phyloP scores from a whole-genome alignment of 805 yeast genomes.

The Hanseniaspora pseudoguilliermondii region DNA sequence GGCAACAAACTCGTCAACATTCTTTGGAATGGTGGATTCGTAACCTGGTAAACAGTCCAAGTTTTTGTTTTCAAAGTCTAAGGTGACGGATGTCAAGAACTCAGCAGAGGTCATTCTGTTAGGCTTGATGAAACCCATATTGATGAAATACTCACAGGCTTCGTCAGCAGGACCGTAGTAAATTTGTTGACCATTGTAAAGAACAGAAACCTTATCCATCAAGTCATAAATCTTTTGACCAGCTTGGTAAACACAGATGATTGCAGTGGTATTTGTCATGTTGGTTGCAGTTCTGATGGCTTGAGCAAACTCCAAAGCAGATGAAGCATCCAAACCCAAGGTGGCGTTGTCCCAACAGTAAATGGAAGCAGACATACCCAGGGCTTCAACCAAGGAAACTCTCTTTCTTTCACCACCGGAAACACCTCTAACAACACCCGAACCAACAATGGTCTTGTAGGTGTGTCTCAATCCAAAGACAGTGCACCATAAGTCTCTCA shows the following conservation, averaged over 20 bases:
- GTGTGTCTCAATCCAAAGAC: conserved; percentile 49
- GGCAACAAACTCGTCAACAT: conserved; percentile 46
- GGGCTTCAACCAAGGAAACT: conserved; percentile 56
- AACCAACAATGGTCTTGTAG: conserved; percentile 51
- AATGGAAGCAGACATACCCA: conserved; percentile 39
- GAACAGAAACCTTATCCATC: conserved; percentile 48
- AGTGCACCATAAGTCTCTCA: conserved; percentile 32
- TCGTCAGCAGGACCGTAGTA: conserved; percentile 42
- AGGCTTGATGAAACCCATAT: conserved; percentile 52
- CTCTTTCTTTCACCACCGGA: conserved; percentile 66
- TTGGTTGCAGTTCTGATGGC: conserved; percentile 49
- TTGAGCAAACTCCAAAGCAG: conserved; percentile 53
- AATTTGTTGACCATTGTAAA: conserved; percentile 50
- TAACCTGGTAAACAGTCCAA: conserved; percentile 34
- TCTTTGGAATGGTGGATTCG: conserved; percentile 40
- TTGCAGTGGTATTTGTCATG: conserved; percentile 40
- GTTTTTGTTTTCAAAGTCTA: conserved; percentile 50
- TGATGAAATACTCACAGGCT: conserved; percentile 44
- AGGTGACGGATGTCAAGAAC: conserved; percentile 52
- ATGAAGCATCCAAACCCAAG: conserved; percentile 60
- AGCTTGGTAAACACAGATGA: conserved; percentile 58
- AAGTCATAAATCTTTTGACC: conserved; percentile 49
- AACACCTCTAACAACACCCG: conserved; percentile 57
- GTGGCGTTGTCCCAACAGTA: conserved; percentile 61
- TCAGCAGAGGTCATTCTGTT: conserved; percentile 58